Conservation (phyloP, 2,329 filamentous ascomycete species). For the Fusarium pilosicola region DNA sequence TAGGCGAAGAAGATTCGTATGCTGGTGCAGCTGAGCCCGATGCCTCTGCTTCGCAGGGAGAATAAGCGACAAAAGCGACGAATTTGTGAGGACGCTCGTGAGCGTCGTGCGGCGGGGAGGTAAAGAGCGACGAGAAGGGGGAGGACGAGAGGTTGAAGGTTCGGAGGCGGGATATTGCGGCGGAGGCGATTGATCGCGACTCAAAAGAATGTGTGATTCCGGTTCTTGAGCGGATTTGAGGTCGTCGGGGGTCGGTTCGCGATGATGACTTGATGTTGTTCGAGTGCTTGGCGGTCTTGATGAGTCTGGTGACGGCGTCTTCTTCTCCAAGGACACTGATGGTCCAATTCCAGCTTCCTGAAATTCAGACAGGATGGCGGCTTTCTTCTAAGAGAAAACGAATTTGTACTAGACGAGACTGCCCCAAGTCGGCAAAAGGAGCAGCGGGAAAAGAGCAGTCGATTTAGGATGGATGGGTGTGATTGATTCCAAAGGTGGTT, state of each 20-base stretch:
- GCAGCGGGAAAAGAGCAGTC: conserved; percentile 16
- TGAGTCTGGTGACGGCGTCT: conserved; percentile 44
- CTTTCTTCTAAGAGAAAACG: conserved; percentile 38
- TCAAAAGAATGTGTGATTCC: conserved; percentile 42
- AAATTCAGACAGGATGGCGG: conserved; percentile 53
- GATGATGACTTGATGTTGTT: conserved; percentile 41
- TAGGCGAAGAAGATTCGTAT: conserved; percentile 56
- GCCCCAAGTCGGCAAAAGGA: conserved; percentile 13
- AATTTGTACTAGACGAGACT: conserved; percentile 7
- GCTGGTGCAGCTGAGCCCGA: conserved; percentile 62
- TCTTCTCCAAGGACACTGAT: conserved; percentile 50
- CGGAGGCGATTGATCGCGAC: conserved; percentile 61
- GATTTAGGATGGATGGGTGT: conserved; percentile 17
- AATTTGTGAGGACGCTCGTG: conserved; percentile 49
- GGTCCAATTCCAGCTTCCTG: conserved; percentile 49
- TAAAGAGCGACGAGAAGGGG: conserved; percentile 70
- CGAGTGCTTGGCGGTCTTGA: conserved; percentile 42
- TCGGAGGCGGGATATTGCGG: conserved; percentile 69
- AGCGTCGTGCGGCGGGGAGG: conserved; percentile 50
- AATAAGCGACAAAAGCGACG: conserved; percentile 44
- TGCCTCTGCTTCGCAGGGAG: conserved; percentile 43
- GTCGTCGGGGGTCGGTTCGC: conserved; percentile 35
- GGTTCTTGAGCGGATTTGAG: conserved; percentile 37
- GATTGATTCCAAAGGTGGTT: conserved; percentile 23
- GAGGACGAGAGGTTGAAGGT: conserved; percentile 63